phyloP scores from a whole-genome alignment of 225 moss, liverwort and hornwort species.

The Physcomitrium patens region DNA sequence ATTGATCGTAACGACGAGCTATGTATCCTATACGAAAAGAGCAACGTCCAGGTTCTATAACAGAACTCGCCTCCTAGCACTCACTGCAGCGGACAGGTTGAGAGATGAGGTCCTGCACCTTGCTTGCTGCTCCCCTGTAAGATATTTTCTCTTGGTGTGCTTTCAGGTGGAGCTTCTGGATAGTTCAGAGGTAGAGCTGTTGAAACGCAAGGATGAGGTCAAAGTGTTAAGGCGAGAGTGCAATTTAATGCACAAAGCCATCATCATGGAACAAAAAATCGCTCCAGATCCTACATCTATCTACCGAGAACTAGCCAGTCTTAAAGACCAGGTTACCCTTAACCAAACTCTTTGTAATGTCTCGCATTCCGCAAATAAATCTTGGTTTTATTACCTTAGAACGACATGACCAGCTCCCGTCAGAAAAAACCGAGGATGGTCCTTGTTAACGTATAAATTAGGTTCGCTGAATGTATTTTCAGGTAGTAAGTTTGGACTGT shows the following conservation, averaged over 20 bases:
- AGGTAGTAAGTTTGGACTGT: neutral
- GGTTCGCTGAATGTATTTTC: neutral
- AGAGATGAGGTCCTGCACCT: neutral
- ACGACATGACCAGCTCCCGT: neutral
- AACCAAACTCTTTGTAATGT: neutral
- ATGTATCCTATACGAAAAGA: constrained; percentile 87
- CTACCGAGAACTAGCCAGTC: constrained; percentile 48
- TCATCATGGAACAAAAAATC: constrained; percentile 49
- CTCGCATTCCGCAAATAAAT: neutral
- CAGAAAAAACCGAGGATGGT: neutral
- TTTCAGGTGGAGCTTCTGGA: constrained; percentile 64
- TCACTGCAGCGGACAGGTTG: neutral
- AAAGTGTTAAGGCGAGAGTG: constrained; percentile 57
- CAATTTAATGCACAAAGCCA: constrained; percentile 53
- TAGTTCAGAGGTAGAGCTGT: constrained; percentile 64
- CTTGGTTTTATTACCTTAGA: no score
- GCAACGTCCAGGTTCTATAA: constrained; percentile 69
- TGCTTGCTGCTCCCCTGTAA: neutral
- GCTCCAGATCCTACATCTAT: constrained; percentile 52
- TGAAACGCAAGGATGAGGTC: constrained; percentile 78
- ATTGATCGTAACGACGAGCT: constrained; percentile 91
- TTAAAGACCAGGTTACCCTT: constrained; percentile 57
- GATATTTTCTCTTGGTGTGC: neutral
- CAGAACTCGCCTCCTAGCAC: neutral
- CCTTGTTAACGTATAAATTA: neutral